phyloP scores from a whole-genome alignment of 495 filamentous ascomycete species.

The Penicillium lividum region DNA sequence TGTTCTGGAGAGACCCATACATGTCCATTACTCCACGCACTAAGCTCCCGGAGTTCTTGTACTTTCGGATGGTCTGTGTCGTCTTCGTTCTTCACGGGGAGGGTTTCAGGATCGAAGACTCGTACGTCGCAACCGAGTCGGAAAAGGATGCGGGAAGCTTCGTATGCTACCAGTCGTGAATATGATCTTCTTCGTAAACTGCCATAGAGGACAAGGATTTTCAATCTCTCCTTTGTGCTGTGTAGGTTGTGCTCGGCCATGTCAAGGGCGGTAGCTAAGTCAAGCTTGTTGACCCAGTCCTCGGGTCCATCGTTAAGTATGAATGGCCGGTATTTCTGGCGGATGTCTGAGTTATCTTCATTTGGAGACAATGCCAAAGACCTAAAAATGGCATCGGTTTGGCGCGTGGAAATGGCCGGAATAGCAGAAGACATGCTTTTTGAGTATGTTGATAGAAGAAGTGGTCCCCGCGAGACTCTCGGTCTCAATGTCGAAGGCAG shows the following conservation, averaged over 20 bases:
- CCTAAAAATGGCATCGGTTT: slow-evolving; percentile 8
- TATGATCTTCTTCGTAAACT: slow-evolving; percentile 62
- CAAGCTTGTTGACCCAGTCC: slow-evolving; percentile 60
- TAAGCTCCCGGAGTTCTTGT: slow-evolving; percentile 64
- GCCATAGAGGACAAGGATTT: slow-evolving; percentile 65
- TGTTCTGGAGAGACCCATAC: slow-evolving; percentile 71
- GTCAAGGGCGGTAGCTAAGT: slow-evolving; percentile 54
- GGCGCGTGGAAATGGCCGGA: slow-evolving; percentile 1
- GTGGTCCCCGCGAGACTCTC: neutral
- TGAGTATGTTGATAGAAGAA: neutral
- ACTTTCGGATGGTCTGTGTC: slow-evolving; percentile 62
- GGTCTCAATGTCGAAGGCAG: neutral
- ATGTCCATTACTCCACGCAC: slow-evolving; percentile 69
- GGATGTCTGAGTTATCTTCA: slow-evolving; percentile 51
- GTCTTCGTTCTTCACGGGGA: slow-evolving; percentile 65
- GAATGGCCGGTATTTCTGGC: slow-evolving; percentile 61
- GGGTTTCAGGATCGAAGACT: slow-evolving; percentile 59
- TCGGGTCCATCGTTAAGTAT: slow-evolving; percentile 38
- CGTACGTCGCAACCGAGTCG: slow-evolving; percentile 69
- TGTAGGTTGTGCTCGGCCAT: slow-evolving; percentile 51
- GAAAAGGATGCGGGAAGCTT: slow-evolving; percentile 63
- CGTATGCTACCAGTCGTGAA: slow-evolving; percentile 60
- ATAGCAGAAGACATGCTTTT: neutral
- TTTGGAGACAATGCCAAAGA: slow-evolving; percentile 43
- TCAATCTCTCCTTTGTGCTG: slow-evolving; percentile 48